phyloP scores from a whole-genome alignment of 2,329 filamentous ascomycete genomes.

The Botrytis elliptica region DNA sequence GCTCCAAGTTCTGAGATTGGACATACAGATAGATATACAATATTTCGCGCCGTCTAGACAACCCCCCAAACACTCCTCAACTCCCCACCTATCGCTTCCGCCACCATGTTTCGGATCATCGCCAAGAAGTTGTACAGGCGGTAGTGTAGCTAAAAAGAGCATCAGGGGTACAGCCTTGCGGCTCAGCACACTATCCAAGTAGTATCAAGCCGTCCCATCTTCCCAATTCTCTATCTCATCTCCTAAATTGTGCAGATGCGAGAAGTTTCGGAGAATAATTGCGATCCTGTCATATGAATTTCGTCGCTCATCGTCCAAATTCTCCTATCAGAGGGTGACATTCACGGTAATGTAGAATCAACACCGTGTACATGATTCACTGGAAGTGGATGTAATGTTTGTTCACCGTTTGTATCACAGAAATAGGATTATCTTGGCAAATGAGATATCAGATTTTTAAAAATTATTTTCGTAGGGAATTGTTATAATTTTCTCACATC shows the following conservation, averaged over 20 bases:
- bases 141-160: not conserved
- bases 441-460: not conserved
- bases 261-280: not conserved
- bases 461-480: not conserved
- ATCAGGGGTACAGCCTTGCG: constrained; percentile 8
- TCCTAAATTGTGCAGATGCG: not conserved
- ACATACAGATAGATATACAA: not conserved
- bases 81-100: not conserved
- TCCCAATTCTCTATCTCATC: not conserved
- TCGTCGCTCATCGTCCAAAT: not conserved
- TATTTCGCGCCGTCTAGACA: not conserved
- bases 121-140: not conserved
- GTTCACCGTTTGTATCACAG: not conserved
- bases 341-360: not conserved
- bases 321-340: not conserved
- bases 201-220: not conserved
- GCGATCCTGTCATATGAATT: not conserved
- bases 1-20: not conserved
- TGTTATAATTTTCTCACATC: not conserved
- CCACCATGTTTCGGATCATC: constrained; percentile 9
- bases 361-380: not conserved
- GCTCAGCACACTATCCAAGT: not conserved
- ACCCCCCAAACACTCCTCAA: not conserved
- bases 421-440: not conserved
- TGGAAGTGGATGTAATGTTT: not conserved